Conservation (phyloP, 2,329 filamentous ascomycete genomes). For the Botryosphaeria dothidea region DNA sequence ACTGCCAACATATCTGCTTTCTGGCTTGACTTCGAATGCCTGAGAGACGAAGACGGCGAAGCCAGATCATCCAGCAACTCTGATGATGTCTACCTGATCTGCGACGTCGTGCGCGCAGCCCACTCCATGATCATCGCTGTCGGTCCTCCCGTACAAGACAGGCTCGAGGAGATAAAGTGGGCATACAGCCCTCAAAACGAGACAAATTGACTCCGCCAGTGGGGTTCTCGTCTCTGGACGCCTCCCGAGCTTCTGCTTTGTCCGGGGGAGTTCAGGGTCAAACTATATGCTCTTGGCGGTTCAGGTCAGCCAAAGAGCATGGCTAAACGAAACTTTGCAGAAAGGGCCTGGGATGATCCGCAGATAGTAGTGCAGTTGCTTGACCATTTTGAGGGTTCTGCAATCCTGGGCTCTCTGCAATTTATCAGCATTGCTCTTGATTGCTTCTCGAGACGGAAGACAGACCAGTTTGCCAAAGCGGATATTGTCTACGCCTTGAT, state of each 20-base stretch:
- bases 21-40: conserved; percentile 18
- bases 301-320: background rate
- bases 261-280: background rate
- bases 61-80: background rate
- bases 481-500: conserved; percentile 6
- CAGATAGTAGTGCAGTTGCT: background rate
- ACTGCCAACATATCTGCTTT: background rate
- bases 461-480: background rate
- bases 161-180: background rate
- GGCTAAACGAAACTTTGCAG: conserved; percentile 14
- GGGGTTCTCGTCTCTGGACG: background rate
- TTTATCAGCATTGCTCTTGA: conserved; percentile 9
- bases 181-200: background rate
- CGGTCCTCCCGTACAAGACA: background rate
- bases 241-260: background rate
- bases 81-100: conserved; percentile 8
- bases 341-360: conserved; percentile 2
- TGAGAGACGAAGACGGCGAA: background rate
- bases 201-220: background rate
- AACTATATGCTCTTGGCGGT: background rate
- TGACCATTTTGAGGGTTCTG: conserved; percentile 2
- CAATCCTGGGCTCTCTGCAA: background rate
- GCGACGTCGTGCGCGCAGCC: conserved; percentile 5
- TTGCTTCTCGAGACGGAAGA: background rate
- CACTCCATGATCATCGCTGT: conserved; percentile 12